Percentiles rank a stretch among this genome's conserved stretches.
Evolutionary conservation across 805 yeast genomes (phyloP).

Genomic region (Suhomyces prunicola): DNA sequence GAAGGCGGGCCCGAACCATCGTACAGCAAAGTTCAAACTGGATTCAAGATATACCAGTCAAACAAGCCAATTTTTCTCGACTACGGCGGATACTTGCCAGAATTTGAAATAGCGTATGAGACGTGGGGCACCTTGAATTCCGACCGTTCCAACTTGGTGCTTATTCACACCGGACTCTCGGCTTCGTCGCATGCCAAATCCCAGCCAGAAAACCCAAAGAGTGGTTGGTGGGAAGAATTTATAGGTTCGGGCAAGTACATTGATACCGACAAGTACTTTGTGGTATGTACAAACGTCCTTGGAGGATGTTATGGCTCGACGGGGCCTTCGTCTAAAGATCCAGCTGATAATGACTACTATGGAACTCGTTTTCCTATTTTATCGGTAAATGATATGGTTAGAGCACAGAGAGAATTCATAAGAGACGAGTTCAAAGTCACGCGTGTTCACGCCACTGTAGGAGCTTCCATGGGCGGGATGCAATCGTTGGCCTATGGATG

Average conservation of each 20-base stretch:
- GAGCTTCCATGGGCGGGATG: conserved; percentile 99
- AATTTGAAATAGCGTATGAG: conserved; percentile 84
- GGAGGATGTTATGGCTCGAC: conserved; percentile 97
- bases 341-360: conserved; percentile 61
- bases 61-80: conserved; percentile 66
- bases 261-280: conserved; percentile 78
- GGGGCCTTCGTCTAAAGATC: conserved; percentile 82
- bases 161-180: conserved; percentile 86
- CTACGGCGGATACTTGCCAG: conserved; percentile 74
- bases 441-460: conserved; percentile 74
- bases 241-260: conserved; percentile 80
- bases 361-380: conserved; percentile 87
- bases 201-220: conserved; percentile 59
- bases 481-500: conserved; percentile 85
- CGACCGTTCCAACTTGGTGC: conserved; percentile 64
- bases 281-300: conserved; percentile 85
- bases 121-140: conserved; percentile 80
- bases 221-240: conserved; percentile 96
- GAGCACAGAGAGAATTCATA: conserved; percentile 78
- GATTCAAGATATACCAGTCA: conserved; percentile 59
- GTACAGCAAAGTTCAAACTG: conserved; percentile 64
- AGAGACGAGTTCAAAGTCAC: conserved; percentile 57
- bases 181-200: conserved; percentile 94
- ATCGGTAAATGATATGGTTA: conserved; percentile 84
- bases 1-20: conserved; percentile 85